Conservation (phyloP, 345 rosid species). For the Lepidium aucheri region DNA sequence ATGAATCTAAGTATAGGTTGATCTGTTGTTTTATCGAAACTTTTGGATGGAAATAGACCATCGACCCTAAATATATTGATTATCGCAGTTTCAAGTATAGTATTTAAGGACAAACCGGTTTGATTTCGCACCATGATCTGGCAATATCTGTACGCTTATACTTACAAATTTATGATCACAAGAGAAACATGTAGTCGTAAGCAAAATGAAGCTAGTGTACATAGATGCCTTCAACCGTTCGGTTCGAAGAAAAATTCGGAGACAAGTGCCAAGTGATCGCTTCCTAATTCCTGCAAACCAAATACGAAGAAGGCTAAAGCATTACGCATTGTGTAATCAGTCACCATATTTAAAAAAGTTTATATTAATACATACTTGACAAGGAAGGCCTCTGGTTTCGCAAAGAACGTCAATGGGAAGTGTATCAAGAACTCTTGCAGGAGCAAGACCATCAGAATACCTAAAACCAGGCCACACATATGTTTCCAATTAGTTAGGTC, state of each 20-base stretch:
- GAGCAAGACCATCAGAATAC: conserved; percentile 55
- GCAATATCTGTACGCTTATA: neutral
- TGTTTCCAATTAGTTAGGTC: neutral
- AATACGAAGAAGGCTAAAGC: neutral
- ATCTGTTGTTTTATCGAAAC: too few relatives aligned
- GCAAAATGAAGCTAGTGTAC: neutral
- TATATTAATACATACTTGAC: conserved; percentile 37
- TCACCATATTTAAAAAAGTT: neutral
- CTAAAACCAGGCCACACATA: conserved; percentile 25
- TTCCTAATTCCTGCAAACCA: conserved; percentile 52
- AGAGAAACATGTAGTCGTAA: neutral
- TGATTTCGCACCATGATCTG: neutral
- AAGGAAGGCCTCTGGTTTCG: conserved; percentile 65
- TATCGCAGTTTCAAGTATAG: neutral
- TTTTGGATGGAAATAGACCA: too few relatives aligned
- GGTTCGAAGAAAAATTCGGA: conserved; percentile 54
- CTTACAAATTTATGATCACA: neutral
- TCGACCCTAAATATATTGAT: too few relatives aligned
- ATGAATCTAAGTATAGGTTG: too few relatives aligned
- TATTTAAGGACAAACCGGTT: neutral
- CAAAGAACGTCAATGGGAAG: conserved; percentile 50
- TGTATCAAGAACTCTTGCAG: conserved; percentile 67
- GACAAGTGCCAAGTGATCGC: conserved; percentile 77
- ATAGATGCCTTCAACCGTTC: neutral
- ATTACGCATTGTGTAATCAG: neutral